These are phyloP conservation scores for Stenocarpella maydis DNA, from an alignment of 2,329 filamentous ascomycete species.

Conservation along the genomic window DNA sequence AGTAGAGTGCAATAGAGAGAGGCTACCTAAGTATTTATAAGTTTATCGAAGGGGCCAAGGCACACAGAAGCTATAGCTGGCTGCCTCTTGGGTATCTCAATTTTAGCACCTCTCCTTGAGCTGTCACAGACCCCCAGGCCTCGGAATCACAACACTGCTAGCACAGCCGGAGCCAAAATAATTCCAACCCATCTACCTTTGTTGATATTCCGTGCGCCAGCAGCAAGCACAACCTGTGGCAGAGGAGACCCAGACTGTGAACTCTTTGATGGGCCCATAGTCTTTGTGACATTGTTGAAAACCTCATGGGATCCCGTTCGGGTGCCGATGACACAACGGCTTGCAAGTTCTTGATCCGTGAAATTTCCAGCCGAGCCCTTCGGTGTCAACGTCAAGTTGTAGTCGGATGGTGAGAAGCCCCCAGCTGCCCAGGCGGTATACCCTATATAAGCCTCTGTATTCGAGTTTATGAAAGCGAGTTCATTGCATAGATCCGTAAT, in stretches of 20 bases:
- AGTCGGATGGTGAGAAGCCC: conserved; percentile 49
- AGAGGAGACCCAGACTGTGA: neutral
- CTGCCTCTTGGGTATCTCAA: too few relatives aligned
- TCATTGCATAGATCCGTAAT: conserved; percentile 54
- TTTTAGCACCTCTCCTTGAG: too few relatives aligned
- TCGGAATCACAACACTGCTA: neutral
- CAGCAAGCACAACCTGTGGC: conserved; percentile 2
- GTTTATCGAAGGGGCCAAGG: too few relatives aligned
- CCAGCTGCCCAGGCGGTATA: conserved; percentile 57
- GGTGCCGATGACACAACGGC: conserved; percentile 26
- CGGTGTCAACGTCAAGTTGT: conserved; percentile 54
- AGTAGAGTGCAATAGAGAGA: too few relatives aligned
- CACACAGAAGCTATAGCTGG: too few relatives aligned
- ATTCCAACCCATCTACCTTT: neutral
- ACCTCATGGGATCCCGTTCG: conserved; percentile 1
- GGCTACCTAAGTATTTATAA: too few relatives aligned
- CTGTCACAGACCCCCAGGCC: too few relatives aligned
- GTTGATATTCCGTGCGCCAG: neutral
- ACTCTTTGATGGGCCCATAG: neutral
- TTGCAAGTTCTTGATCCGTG: conserved; percentile 32
- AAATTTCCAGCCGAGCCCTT: conserved; percentile 36
- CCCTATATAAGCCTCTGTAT: conserved; percentile 56
- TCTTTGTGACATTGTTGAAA: neutral
- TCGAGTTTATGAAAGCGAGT: conserved; percentile 54
- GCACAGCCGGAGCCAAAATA: neutral